These are phyloP conservation scores for Schizophyllum amplum DNA, from an alignment of 1,284 basidiomycete species.

Conservation along the genomic window DNA sequence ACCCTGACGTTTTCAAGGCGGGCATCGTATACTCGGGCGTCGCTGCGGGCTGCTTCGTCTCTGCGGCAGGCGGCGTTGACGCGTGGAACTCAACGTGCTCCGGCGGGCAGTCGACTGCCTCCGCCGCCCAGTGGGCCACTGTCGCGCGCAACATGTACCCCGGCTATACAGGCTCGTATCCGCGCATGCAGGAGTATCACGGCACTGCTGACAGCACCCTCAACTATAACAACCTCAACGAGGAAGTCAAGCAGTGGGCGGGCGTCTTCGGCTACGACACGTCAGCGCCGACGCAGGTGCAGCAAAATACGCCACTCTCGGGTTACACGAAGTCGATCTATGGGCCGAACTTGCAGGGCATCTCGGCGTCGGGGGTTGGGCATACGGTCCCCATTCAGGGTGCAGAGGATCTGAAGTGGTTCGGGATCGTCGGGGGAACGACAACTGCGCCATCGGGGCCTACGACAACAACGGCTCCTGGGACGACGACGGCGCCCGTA, in stretches of 20 bases:
- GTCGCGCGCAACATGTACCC: constrained; percentile 36
- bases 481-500: constrained; percentile 1
- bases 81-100: constrained; percentile 43
- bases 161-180: constrained; percentile 40
- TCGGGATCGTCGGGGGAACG: constrained; percentile 19
- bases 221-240: constrained; percentile 41
- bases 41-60: constrained; percentile 44
- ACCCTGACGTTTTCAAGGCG: constrained; percentile 46
- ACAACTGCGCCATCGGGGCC: background rate
- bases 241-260: constrained; percentile 43
- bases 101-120: constrained; percentile 22
- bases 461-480: background rate
- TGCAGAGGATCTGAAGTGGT: constrained; percentile 30
- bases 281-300: constrained; percentile 29
- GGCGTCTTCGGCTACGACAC: constrained; percentile 34
- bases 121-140: constrained; percentile 28
- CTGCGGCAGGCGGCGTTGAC: constrained; percentile 24
- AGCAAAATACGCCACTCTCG: constrained; percentile 26
- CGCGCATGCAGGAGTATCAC: constrained; percentile 49
- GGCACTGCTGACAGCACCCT: constrained; percentile 46
- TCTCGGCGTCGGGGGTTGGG: constrained; percentile 32
- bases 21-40: constrained; percentile 45
- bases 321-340: constrained; percentile 37
- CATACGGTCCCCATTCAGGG: constrained; percentile 36
- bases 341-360: constrained; percentile 39